These are phyloP conservation scores for Eucalyptus pauciflora DNA, from an alignment of 345 rosid species.

Conservation along the genomic window DNA sequence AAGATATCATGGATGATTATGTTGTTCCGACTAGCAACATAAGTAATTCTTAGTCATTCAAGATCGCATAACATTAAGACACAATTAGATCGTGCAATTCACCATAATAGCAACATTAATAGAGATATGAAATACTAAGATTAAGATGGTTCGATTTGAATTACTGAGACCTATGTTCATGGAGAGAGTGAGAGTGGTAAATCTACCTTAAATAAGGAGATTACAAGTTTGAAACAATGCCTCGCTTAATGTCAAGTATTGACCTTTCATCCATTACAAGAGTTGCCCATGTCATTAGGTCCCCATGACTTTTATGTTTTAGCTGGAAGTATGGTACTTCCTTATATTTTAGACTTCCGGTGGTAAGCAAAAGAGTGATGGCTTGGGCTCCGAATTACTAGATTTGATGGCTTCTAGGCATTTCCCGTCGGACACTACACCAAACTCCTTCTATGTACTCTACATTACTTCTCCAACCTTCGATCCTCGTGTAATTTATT, in stretches of 20 bases:
- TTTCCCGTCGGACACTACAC: background rate
- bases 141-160: background rate
- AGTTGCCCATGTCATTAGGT: background rate
- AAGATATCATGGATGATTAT: background rate
- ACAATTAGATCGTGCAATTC: background rate
- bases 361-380: background rate
- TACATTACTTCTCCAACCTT: background rate
- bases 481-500: background rate
- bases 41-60: background rate
- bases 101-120: background rate
- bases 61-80: background rate
- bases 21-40: background rate
- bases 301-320: background rate
- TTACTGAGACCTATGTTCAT: background rate
- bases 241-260: rapidly evolving
- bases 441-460: background rate
- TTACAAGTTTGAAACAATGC: background rate
- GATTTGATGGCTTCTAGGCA: background rate
- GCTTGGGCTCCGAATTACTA: background rate
- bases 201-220: background rate
- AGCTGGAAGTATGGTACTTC: background rate
- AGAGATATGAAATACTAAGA: background rate
- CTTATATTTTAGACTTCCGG: background rate
- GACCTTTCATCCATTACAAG: background rate
- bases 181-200: background rate